These are phyloP conservation scores for Podospora tetraspora DNA, from an alignment of 495 filamentous ascomycete species.

Conservation along the genomic window DNA sequence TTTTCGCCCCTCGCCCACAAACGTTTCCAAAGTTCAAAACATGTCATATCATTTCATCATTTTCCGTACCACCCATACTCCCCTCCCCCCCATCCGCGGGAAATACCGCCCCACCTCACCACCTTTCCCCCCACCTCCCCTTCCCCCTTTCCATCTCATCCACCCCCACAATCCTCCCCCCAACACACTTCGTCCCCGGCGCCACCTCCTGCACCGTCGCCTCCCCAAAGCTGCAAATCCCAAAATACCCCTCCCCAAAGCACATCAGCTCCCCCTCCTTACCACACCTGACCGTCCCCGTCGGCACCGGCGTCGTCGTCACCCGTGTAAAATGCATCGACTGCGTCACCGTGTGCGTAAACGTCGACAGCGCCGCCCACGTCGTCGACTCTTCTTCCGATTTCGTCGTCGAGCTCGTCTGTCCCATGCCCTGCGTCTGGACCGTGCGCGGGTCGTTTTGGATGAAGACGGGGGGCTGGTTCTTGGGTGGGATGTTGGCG, in stretches of 20 bases:
- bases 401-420: not conserved
- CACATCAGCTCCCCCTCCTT: not conserved
- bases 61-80: not conserved
- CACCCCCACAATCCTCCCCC: not conserved
- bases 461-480: not conserved
- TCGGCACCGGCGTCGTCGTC: not conserved
- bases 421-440: not conserved
- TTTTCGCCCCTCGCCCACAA: no score
- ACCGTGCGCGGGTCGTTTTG: not conserved
- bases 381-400: not conserved
- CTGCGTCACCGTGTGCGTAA: no score
- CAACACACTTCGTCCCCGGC: conserved; percentile 3
- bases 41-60: not conserved
- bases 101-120: not conserved
- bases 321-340: not conserved
- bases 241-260: not conserved
- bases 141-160: not conserved
- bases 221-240: not conserved
- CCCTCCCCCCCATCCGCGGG: no score
- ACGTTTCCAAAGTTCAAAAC: no score
- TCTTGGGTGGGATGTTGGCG: not conserved
- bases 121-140: not conserved
- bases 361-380: not conserved
- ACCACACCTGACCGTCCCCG: not conserved
- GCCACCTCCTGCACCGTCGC: not conserved